phyloP scores from a whole-genome alignment of 805 yeast genomes.

The Hanseniaspora nectarophila region DNA sequence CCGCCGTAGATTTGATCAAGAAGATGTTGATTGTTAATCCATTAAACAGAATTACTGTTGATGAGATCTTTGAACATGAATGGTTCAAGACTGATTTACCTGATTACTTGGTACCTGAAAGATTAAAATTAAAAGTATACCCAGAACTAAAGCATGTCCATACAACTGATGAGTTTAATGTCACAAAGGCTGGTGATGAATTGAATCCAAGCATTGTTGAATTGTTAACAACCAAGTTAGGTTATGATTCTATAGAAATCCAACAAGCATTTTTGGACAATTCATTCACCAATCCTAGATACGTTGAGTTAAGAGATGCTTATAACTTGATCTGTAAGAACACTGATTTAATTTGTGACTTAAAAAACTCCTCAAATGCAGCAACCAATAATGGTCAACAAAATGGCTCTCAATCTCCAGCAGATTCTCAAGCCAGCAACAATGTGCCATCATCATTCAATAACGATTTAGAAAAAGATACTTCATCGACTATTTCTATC shows the following conservation, averaged over 20 bases:
- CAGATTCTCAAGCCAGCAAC: slow-evolving; percentile 16
- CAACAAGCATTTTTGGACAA: slow-evolving; percentile 46
- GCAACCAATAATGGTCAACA: slow-evolving; percentile 21
- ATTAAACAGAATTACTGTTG: slow-evolving; percentile 80
- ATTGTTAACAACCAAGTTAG: slow-evolving; percentile 72
- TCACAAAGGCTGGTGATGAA: slow-evolving; percentile 25
- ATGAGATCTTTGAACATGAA: slow-evolving; percentile 83
- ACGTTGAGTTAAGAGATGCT: slow-evolving; percentile 75
- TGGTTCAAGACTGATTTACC: slow-evolving; percentile 82
- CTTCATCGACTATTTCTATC: slow-evolving; percentile 72
- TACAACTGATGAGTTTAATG: slow-evolving; percentile 26
- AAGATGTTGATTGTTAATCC: slow-evolving; percentile 93
- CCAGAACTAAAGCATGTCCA: slow-evolving; percentile 15
- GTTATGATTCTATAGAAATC: slow-evolving; percentile 76
- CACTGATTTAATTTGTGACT: slow-evolving; percentile 53
- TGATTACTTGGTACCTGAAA: slow-evolving; percentile 57
- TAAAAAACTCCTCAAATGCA: slow-evolving; percentile 45
- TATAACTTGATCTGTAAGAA: slow-evolving; percentile 74
- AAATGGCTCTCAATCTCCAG: slow-evolving; percentile 34
- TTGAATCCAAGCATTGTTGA: slow-evolving; percentile 66
- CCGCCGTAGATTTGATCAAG: slow-evolving; percentile 71
- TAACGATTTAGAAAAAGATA: slow-evolving; percentile 25
- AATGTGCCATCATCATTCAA: slow-evolving; percentile 13
- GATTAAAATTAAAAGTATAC: slow-evolving; percentile 3
- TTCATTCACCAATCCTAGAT: slow-evolving; percentile 37